Percentiles rank a stretch among this genome's conserved stretches.
Conservation (phyloP, 192 early-diverging fungal species). For the Coemansia sp. region DNA sequence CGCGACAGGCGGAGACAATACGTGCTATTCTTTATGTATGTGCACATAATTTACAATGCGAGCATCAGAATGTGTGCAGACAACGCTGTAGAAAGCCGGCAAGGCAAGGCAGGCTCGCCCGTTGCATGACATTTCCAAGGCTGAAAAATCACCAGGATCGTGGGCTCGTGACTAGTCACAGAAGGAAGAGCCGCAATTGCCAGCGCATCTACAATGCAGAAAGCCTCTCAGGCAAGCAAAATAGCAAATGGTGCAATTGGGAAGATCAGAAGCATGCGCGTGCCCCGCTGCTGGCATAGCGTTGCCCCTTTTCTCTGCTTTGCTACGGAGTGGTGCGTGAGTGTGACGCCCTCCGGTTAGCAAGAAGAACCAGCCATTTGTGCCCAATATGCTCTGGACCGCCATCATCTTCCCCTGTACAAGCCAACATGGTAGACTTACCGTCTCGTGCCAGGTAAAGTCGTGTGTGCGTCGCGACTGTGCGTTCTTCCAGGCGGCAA, state of each 20-base stretch:
- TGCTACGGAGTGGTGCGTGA: background rate
- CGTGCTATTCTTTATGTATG: slow-evolving; percentile 2
- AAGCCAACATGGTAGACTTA: slow-evolving; percentile 18
- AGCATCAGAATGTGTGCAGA: slow-evolving; percentile 8
- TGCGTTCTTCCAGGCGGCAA: slow-evolving; percentile 43
- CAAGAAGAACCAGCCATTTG: background rate
- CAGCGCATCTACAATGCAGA: background rate
- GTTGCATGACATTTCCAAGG: background rate
- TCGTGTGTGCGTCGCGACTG: slow-evolving; percentile 20
- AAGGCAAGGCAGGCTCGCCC: background rate
- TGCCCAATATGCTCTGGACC: background rate
- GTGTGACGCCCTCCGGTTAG: background rate
- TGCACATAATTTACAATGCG: slow-evolving; percentile 12
- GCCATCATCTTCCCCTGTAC: background rate
- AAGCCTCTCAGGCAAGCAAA: background rate
- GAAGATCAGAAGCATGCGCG: background rate
- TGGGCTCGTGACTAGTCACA: slow-evolving; percentile 23
- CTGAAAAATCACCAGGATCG: slow-evolving; percentile 12
- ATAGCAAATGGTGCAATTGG: background rate
- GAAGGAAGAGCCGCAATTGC: slow-evolving; percentile 12
- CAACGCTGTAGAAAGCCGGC: slow-evolving; percentile 9
- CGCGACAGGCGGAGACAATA: slow-evolving; percentile 1
- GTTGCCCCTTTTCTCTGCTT: background rate
- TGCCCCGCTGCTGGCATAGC: background rate
- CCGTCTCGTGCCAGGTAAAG: slow-evolving; percentile 57